Percentiles rank a stretch among this genome's conserved stretches.
Evolutionary conservation across 768 basidiomycete genomes (phyloP).

Genomic region (Suillus variegatus): DNA sequence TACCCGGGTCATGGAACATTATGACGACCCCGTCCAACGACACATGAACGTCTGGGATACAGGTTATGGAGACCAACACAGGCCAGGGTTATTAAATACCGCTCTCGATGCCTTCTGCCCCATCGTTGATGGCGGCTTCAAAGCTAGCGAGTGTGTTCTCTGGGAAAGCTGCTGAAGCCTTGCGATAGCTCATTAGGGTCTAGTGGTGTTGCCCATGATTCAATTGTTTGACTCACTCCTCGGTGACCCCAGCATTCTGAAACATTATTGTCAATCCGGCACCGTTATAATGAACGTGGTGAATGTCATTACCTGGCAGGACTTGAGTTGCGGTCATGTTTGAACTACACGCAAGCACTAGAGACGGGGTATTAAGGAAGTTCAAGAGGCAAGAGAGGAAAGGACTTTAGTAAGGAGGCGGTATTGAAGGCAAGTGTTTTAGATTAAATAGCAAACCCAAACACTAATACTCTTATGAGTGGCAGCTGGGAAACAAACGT

Average conservation of each 20-base stretch:
- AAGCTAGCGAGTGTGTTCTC: constrained; percentile 97
- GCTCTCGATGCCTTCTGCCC: constrained; percentile 96
- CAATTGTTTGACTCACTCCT: constrained; percentile 57
- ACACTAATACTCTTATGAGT: background rate
- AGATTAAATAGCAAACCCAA: constrained; percentile 24
- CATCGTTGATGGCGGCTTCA: constrained; percentile 91
- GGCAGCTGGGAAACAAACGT: constrained; percentile 6
- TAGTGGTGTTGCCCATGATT: constrained; percentile 27
- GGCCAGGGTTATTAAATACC: constrained; percentile 62
- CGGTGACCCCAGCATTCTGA: constrained; percentile 83
- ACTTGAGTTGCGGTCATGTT: constrained; percentile 24
- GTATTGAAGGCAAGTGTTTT: background rate
- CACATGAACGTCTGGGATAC: constrained; percentile 88
- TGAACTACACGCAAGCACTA: constrained; percentile 9
- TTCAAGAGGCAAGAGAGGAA: constrained; percentile 2
- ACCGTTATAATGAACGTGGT: background rate
- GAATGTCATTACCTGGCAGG: constrained; percentile 27
- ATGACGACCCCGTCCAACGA: constrained; percentile 84
- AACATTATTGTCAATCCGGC: constrained; percentile 4
- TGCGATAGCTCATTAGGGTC: constrained; percentile 17
- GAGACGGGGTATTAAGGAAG: background rate
- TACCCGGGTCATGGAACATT: constrained; percentile 95
- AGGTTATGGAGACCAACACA: constrained; percentile 50
- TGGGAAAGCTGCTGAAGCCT: constrained; percentile 86
- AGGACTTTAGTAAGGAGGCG: background rate